Evolutionary conservation across 306 rosid genomes (phyloP), one percentile per base, ranked within the genome.

Genomic region (Astragalus glycyphyllos): DNA sequence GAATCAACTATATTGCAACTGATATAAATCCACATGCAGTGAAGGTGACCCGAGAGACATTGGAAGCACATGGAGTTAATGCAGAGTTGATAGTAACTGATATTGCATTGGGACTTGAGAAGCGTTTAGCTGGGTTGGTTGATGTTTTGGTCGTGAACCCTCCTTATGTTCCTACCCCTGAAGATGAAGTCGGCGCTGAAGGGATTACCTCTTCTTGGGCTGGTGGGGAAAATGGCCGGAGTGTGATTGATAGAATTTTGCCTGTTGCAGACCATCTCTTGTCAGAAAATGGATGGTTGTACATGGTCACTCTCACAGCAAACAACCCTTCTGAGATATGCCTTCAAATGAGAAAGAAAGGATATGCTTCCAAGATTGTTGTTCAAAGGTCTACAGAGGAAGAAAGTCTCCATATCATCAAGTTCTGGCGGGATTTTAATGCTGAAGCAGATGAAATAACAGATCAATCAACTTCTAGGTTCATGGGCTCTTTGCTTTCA

Each of bases 81-180:
- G 96, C 96, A 0, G 97, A 94, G 79, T 68, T 95, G 86, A 44
- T 95, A 67, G 38, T 69, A 73, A 87, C 97, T 11, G 77, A 95
- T 74, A 86, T 94, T 16, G 96, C 96, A 6, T 79, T 84, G 4
- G 99, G 96, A 20, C 63, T 91, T 41, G 96, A 95, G 81, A 69
- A 86, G 35, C 97, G 96, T 14, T 77, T 95, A 57, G 84, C 90
- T 2, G 93, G 96, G 53, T 60, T 73, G 75, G 86, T 95, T 65
- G 99, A 95, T 70, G 93, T 95, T 37, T 80, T 95, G 75, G 91
- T 91, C 49, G 99, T 95, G 76, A 95, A 95, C 67, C 97, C 99
- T 1, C 99, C 99, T 35, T 95, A 91, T 72, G 99, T 95, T 40
- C 97, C 96, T 54, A 95, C 97, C 55, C 99, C 97, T 16, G 97